Evolutionary conservation across 345 rosid species (phyloP).

Genomic region (Brassica incana): DNA sequence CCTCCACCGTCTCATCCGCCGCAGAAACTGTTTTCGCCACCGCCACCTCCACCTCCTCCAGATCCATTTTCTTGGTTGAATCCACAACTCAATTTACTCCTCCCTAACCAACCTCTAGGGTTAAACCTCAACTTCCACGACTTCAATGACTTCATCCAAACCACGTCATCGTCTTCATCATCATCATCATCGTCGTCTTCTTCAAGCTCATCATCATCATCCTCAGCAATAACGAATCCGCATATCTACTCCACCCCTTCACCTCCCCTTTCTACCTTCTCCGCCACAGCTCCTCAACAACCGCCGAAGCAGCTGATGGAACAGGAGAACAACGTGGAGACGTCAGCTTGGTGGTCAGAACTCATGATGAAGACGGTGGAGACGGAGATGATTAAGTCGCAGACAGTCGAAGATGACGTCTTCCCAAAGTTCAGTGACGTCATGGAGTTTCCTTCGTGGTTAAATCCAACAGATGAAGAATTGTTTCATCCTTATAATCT

Average conservation of each 20-base stretch:
- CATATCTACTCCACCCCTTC: constrained; percentile 35
- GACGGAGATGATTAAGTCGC: constrained; percentile 31
- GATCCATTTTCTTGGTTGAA: constrained; percentile 47
- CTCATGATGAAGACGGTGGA: constrained; percentile 40
- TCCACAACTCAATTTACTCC: constrained; percentile 47
- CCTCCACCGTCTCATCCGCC: constrained; percentile 38
- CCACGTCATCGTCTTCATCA: constrained; percentile 46
- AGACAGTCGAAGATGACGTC: constrained; percentile 60
- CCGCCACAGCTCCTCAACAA: neutral
- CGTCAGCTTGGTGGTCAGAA: constrained; percentile 41
- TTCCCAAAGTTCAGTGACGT: constrained; percentile 63
- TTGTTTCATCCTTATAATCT: constrained; percentile 58
- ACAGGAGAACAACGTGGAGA: constrained; percentile 45
- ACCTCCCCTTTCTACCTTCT: constrained; percentile 31
- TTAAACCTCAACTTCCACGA: constrained; percentile 81
- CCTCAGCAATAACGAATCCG: constrained; percentile 40
- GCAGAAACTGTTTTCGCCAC: constrained; percentile 23
- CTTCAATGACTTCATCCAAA: constrained; percentile 47
- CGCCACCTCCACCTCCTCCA: constrained; percentile 34
- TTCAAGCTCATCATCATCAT: constrained; percentile 45
- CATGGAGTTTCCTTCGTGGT: constrained; percentile 90
- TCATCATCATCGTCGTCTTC: constrained; percentile 31
- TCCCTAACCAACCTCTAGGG: constrained; percentile 75
- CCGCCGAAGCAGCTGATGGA: constrained; percentile 16
- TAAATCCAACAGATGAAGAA: constrained; percentile 64